These are phyloP conservation scores for Abrus precatorius DNA, from an alignment of 306 rosid genomes.

Conservation along the genomic window DNA sequence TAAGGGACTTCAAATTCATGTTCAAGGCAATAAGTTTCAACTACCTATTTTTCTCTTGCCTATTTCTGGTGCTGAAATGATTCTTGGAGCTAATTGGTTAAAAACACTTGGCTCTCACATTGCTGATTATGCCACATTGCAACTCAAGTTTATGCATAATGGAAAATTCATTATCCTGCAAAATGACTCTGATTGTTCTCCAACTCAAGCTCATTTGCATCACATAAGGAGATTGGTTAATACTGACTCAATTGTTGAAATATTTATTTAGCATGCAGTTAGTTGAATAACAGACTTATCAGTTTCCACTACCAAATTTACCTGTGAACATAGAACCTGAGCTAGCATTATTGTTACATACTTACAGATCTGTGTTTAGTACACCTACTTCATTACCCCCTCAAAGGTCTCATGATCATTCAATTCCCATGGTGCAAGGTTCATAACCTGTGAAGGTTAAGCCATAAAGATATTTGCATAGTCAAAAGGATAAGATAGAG, in stretches of 20 bases:
- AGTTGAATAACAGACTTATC: background rate
- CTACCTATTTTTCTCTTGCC: too few species aligned
- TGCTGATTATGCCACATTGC: background rate
- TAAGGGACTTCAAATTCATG: too few species aligned
- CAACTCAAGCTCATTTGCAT: background rate
- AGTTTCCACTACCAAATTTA: background rate
- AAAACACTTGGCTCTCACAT: too few species aligned
- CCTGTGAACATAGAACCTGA: background rate
- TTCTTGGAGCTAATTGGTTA: too few species aligned
- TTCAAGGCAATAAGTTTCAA: too few species aligned
- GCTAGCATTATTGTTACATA: background rate
- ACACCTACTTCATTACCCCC: background rate
- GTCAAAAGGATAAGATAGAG: background rate
- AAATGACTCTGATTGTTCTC: background rate
- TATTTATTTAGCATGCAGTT: background rate
- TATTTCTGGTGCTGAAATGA: too few species aligned
- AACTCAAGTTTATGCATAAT: background rate
- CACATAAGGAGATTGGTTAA: background rate
- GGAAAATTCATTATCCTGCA: background rate
- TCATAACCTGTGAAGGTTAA: background rate
- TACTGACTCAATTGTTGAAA: background rate
- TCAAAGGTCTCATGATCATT: background rate
- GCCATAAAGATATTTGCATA: background rate
- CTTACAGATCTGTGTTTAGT: background rate
- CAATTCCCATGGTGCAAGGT: background rate